Evolutionary conservation across 805 yeast genomes (phyloP).

Genomic region (Kluyveromyces lactis): DNA sequence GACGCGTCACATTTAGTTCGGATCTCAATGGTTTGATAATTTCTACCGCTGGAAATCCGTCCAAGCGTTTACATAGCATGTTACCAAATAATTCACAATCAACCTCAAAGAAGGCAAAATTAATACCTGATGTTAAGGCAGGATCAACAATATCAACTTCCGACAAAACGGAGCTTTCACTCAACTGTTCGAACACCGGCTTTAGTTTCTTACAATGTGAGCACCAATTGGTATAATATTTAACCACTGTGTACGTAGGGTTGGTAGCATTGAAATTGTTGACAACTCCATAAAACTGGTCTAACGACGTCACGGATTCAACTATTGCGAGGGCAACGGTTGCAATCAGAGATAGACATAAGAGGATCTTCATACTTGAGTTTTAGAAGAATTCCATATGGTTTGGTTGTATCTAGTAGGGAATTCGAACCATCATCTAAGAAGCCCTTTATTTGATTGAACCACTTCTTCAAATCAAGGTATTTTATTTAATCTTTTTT

Average conservation of each 20-base stretch:
- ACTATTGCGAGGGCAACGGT: not conserved
- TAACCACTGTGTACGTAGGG: slow-evolving; percentile 24
- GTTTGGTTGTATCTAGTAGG: too few relatives aligned
- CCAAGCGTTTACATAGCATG: slow-evolving; percentile 22
- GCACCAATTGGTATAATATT: slow-evolving; percentile 62
- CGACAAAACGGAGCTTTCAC: slow-evolving; percentile 24
- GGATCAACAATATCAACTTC: slow-evolving; percentile 12
- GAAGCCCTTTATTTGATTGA: too few relatives aligned
- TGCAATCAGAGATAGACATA: not conserved
- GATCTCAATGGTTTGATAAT: slow-evolving; percentile 38
- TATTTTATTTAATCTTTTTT: too few relatives aligned
- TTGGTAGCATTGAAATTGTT: slow-evolving; percentile 13
- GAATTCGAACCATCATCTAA: too few relatives aligned
- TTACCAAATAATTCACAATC: slow-evolving; percentile 28
- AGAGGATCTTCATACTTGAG: not conserved
- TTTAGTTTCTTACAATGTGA: slow-evolving; percentile 52
- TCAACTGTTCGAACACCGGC: slow-evolving; percentile 48
- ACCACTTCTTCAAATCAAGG: too few relatives aligned
- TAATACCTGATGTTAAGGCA: slow-evolving; percentile 5
- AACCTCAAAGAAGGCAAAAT: slow-evolving; percentile 24
- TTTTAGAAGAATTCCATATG: too few relatives aligned
- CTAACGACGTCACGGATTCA: slow-evolving; percentile 15
- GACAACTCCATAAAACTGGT: slow-evolving; percentile 22
- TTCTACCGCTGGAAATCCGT: slow-evolving; percentile 60
- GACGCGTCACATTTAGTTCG: not conserved